phyloP scores from a whole-genome alignment of 2,329 filamentous ascomycete species.

The Pestalotiopsis sp. region DNA sequence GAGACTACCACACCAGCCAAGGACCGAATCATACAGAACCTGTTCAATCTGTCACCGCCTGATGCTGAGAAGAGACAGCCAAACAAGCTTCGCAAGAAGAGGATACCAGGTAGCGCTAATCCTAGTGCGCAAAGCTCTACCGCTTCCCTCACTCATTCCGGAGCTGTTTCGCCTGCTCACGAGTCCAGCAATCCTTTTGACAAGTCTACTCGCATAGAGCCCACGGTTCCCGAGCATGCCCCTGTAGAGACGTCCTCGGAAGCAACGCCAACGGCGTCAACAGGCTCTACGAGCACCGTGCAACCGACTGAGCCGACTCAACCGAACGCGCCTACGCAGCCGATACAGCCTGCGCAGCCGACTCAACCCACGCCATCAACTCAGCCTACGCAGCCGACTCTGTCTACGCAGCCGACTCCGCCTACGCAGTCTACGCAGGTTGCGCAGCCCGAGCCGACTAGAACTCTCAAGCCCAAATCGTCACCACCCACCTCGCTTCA shows the following conservation, averaged over 20 bases:
- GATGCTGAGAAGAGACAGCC: constrained; percentile 72
- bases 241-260: constrained; percentile 41
- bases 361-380: too few species aligned
- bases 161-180: constrained; percentile 47
- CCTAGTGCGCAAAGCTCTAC: constrained; percentile 91
- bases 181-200: constrained; percentile 54
- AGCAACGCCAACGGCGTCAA: constrained; percentile 48
- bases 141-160: constrained; percentile 65
- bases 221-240: constrained; percentile 26
- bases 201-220: constrained; percentile 20
- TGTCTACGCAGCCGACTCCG: too few species aligned
- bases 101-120: constrained; percentile 74
- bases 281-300: constrained; percentile 43
- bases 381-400: too few species aligned
- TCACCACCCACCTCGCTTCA: constrained; percentile 80
- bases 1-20: constrained; percentile 60
- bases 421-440: too few species aligned
- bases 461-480: constrained; percentile 63
- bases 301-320: constrained; percentile 18
- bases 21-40: constrained; percentile 68
- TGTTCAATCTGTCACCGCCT: constrained; percentile 72
- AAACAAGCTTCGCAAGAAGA: constrained; percentile 91
- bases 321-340: too few species aligned
- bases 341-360: too few species aligned
- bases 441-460: constrained; percentile 41